These are phyloP conservation scores for Talaromyces albobiverticillius DNA, from an alignment of 2,329 filamentous ascomycete species.

Conservation along the genomic window DNA sequence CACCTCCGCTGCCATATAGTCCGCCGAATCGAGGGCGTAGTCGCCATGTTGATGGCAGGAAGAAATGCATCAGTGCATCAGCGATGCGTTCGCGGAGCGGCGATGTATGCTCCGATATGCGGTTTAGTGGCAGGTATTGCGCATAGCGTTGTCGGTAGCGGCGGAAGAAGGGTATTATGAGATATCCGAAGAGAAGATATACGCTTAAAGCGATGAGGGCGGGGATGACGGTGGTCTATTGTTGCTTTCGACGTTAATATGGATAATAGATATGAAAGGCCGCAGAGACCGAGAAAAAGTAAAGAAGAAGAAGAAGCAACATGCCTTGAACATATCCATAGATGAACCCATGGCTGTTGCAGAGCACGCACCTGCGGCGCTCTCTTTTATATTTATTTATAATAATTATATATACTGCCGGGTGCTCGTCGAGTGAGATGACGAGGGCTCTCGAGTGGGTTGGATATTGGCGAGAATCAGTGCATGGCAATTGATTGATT, in stretches of 20 bases:
- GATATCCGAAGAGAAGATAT: slow-evolving; percentile 64
- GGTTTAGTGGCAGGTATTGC: slow-evolving; percentile 69
- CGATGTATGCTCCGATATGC: slow-evolving; percentile 51
- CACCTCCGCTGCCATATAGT: not conserved
- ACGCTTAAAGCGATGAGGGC: slow-evolving; percentile 67
- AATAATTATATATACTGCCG: not conserved
- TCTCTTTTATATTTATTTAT: too few species aligned
- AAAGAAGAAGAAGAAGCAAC: not conserved
- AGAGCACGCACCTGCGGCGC: too few species aligned
- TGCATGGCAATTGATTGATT: not conserved
- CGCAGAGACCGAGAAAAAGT: too few species aligned
- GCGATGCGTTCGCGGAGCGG: slow-evolving; percentile 49
- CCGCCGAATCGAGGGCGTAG: slow-evolving; percentile 35
- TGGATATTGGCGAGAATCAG: too few species aligned
- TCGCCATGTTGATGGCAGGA: slow-evolving; percentile 45
- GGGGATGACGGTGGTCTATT: slow-evolving; percentile 66
- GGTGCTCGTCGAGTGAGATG: not conserved
- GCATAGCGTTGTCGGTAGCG: slow-evolving; percentile 68
- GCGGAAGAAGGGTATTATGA: slow-evolving; percentile 66
- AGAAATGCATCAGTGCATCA: slow-evolving; percentile 40
- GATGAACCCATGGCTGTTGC: slow-evolving; percentile 12
- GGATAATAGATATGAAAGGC: too few species aligned
- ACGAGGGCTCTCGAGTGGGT: not conserved
- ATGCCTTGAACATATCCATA: slow-evolving; percentile 15
- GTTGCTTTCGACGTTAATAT: not conserved